Evolutionary conservation across 129 eudicot species (phyloP), one percentile per base, ranked within the genome.

Genomic region (Escallonia rubra): DNA sequence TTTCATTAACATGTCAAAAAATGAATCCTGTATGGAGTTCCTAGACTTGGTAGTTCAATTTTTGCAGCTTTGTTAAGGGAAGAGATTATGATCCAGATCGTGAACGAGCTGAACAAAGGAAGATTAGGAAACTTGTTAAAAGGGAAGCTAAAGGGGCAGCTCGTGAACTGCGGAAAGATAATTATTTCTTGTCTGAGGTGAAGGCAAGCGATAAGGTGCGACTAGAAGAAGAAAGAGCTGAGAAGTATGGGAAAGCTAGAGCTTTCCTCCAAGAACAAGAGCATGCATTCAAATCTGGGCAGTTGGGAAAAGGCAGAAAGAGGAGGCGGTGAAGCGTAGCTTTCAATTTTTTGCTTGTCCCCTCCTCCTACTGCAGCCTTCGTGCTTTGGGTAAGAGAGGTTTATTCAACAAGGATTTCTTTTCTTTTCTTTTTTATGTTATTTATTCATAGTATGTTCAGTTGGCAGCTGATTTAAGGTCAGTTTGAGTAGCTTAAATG

Each of bases 231-330:
- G 97, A 94, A 71, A 84, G 87, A 57, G 87, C 88, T 3, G 95
- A 87, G 76, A 87, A 80, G 65, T 77, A 80, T 57, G 97, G 99
- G 42, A 82, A 85, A 71, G 70, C 74, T 3, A 74, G 68, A 85
- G 93, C 99, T 72, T 94, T 94, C 70, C 97, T 94, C 41, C 99
- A 94, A 73, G 99, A 94, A 63, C 99, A 94, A 79, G 99, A 94
- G 73, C 97, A 94, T 72, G 97, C 97, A 1, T 86, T 76, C 58
- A 94, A 94, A 76, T 94, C 97, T 40, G 97, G 99, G 42, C 99
- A 94, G 72, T 74, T 94, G 68, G 99, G 99, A 47, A 93, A 89
- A 67, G 70, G 78, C 49, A 83, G 66, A 48, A 94, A 89, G 75
- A 77, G 91, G 40, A 82, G 95, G 41, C 76, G 90, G 72, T 82